phyloP scores from a whole-genome alignment of 371 early-diverging fungal genomes.

The Mucor ambiguus region DNA sequence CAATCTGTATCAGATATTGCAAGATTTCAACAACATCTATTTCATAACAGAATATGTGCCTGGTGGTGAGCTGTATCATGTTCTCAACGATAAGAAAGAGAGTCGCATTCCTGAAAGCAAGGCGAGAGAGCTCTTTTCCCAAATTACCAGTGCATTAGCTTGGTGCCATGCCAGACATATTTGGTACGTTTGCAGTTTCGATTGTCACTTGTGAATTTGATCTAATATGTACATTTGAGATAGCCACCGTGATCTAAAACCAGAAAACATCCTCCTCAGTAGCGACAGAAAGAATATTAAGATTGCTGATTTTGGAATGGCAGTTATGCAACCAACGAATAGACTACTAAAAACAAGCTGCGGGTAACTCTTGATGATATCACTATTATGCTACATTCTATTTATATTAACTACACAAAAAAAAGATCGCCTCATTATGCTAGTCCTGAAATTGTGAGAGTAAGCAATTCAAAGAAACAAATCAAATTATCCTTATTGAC shows the following conservation, averaged over 20 bases:
- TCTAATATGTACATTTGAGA: neutral
- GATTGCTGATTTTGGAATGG: constrained; percentile 88
- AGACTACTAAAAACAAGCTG: constrained; percentile 77
- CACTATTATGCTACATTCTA: constrained; percentile 29
- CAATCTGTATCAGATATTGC: constrained; percentile 63
- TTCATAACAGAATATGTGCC: constrained; percentile 44
- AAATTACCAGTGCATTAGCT: constrained; percentile 90
- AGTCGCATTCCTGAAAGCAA: constrained; percentile 65
- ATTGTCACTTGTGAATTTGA: neutral
- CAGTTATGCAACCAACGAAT: constrained; percentile 67
- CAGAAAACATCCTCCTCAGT: constrained; percentile 93
- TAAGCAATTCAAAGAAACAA: constrained; percentile 19
- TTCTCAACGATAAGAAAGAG: constrained; percentile 33
- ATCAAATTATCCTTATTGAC: constrained; percentile 46
- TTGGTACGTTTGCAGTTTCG: constrained; percentile 28
- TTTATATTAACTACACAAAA: constrained; percentile 39
- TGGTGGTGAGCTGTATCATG: constrained; percentile 44
- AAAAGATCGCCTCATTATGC: constrained; percentile 88
- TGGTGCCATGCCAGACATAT: constrained; percentile 80
- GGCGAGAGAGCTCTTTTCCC: constrained; percentile 87
- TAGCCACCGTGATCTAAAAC: constrained; percentile 97
- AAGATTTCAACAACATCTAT: constrained; percentile 48
- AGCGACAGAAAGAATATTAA: constrained; percentile 67
- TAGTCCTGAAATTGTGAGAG: constrained; percentile 86
- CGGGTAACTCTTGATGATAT: constrained; percentile 60